phyloP scores from a whole-genome alignment of 208 protist species.

The Spongospora subterranea region DNA sequence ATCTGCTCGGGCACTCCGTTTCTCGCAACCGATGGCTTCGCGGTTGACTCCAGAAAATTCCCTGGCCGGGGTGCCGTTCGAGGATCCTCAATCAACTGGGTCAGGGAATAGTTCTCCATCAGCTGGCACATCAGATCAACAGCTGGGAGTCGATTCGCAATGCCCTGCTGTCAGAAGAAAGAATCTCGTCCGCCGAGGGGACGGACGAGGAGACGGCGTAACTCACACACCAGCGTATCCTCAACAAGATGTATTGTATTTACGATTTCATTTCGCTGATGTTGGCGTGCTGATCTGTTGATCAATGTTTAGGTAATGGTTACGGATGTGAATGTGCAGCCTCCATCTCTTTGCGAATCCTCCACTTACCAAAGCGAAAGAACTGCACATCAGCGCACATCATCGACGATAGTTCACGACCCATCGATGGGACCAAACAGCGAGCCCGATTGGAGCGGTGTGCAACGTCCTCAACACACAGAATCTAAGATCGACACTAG shows the following conservation, averaged over 20 bases:
- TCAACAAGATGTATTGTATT: no score
- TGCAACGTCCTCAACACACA: neutral
- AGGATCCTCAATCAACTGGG: neutral
- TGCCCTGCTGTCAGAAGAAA: neutral
- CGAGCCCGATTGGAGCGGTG: constrained; percentile 13
- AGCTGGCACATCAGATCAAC: neutral
- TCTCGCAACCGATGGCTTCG: neutral
- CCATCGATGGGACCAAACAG: constrained; percentile 1
- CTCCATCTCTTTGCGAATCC: neutral
- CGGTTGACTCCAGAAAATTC: neutral
- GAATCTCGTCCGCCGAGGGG: neutral
- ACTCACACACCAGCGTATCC: no score
- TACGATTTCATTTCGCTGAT: no score
- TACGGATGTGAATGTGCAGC: no score
- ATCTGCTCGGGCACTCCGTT: neutral
- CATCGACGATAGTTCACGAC: neutral
- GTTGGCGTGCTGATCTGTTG: no score
- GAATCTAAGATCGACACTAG: neutral
- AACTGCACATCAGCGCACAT: constrained; percentile 1
- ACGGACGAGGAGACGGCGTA: no score
- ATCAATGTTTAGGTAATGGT: no score
- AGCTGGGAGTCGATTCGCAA: neutral
- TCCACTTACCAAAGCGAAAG: neutral
- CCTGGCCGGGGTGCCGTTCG: neutral
- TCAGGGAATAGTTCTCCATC: neutral